Evolutionary conservation across 768 basidiomycete genomes (phyloP).

Genomic region (Leccinum rimulosum): DNA sequence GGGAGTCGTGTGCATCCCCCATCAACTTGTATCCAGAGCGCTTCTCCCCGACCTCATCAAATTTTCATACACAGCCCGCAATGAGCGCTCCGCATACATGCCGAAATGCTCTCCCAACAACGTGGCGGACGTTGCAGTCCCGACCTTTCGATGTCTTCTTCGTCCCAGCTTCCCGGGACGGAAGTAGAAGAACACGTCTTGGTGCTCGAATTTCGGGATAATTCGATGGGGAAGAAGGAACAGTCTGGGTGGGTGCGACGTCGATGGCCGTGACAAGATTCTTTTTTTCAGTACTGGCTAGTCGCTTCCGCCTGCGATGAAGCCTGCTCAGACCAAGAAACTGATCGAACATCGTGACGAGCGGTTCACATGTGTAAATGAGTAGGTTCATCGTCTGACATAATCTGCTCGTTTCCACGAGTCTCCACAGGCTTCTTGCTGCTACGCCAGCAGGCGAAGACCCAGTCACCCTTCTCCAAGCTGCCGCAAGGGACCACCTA

Average conservation of each 20-base stretch:
- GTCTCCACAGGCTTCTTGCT: conserved; percentile 48
- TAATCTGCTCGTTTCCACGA: neutral
- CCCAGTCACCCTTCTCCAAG: conserved; percentile 58
- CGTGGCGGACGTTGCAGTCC: conserved; percentile 37
- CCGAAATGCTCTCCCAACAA: conserved; percentile 29
- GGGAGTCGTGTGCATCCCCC: neutral
- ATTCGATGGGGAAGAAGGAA: conserved; percentile 34
- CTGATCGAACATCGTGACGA: conserved; percentile 70
- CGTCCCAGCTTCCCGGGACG: conserved; percentile 25
- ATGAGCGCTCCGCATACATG: conserved; percentile 55
- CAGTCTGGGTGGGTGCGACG: conserved; percentile 23
- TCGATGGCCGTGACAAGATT: neutral
- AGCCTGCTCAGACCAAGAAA: conserved; percentile 59
- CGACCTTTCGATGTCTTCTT: conserved; percentile 37
- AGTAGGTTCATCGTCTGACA: conserved; percentile 41
- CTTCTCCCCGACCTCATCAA: conserved; percentile 78
- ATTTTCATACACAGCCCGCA: conserved; percentile 75
- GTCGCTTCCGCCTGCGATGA: conserved; percentile 37
- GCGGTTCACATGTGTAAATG: conserved; percentile 61
- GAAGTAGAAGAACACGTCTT: conserved; percentile 48
- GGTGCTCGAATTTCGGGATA: conserved; percentile 50
- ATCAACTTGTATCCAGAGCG: conserved; percentile 44
- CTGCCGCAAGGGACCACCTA: conserved; percentile 67
- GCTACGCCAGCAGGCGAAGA: conserved; percentile 55
- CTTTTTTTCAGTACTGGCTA: conserved; percentile 13